Evolutionary conservation across 169 alveolate genomes (phyloP).

Genomic region (Blepharisma undulans): DNA sequence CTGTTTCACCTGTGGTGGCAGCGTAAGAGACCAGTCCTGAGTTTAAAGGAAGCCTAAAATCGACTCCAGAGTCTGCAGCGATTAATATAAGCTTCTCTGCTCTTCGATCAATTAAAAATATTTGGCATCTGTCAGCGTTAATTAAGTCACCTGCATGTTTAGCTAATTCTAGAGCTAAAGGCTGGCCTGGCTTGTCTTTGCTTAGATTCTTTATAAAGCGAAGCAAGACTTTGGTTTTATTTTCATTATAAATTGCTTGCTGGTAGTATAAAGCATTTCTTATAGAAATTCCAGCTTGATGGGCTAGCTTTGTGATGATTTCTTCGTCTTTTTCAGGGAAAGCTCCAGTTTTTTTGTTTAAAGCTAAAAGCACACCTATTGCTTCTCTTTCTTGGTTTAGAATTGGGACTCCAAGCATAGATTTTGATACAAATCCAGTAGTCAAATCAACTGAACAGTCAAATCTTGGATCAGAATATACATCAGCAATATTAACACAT

Average conservation of each 20-base stretch:
- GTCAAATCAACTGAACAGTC: background rate
- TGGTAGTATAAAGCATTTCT: background rate
- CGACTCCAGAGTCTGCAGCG: background rate
- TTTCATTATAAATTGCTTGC: background rate
- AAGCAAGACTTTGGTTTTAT: background rate
- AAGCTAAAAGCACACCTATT: background rate
- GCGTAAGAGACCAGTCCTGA: constrained; percentile 45
- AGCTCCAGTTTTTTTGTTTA: background rate
- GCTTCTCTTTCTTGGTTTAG: background rate
- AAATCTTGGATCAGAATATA: constrained; percentile 25
- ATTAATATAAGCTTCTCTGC: background rate
- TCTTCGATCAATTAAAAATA: background rate
- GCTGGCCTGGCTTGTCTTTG: constrained; percentile 13
- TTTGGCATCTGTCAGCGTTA: background rate
- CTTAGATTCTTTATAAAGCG: background rate
- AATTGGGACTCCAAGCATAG: constrained; percentile 21
- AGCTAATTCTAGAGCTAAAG: background rate
- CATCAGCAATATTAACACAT: constrained; percentile 13
- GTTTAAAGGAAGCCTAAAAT: constrained; percentile 47
- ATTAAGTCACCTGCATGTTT: background rate
- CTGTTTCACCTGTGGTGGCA: constrained; percentile 27
- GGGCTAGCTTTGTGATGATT: background rate
- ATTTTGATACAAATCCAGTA: background rate
- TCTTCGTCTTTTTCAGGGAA: constrained; percentile 11
- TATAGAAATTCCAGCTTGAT: constrained; percentile 2